Base-by-base conservation (phyloP, 1,284 basidiomycete species). In the Neotropicomus parvogracilis region DNA sequence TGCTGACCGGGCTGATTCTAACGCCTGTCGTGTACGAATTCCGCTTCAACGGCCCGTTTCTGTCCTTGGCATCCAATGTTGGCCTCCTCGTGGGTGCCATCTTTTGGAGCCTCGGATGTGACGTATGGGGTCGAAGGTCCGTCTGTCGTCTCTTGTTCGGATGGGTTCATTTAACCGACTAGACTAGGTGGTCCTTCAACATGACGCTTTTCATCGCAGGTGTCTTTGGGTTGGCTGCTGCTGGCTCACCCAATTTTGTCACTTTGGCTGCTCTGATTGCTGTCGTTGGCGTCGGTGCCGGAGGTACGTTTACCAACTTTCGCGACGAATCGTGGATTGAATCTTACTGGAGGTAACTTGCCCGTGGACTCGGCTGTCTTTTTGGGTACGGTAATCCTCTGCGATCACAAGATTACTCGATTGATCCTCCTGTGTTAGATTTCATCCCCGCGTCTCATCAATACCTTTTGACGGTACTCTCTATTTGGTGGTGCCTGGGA, bases 401-500 rank as follows among this genome's bases (percentile, higher is more conserved):
- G 5, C 21, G 35, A 26, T 7, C 29, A 6, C 6, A 9, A 28
- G 17, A 27, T 7, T 9, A 2, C 2, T 33, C 13, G 8, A n/a
- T 20, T 34, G 14, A 48, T 24, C 7, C n/a, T 41, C n/a, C 38
- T 3, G 2, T 31, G n/a, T 21, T 19, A 80, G 84, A 86, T 57
- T 83, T 84, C 46, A 62, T 85, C 1, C 85, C 85, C 0, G 78
- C 74, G 9, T 76, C 77, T 14, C 82, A 85, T 55, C 85, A 86
- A 51, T 86, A 83, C 54, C 73, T 86, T 9, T 66, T 87, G 16
- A 85, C 85, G 0, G 67, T 85, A 17, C 70, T 88, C 6, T 82
- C 82, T 0, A 78, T 85, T 19, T 88, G 80, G 81, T 88, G 84
- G 83, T 75, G 77, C 4, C 73, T 86, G 56, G 79, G 86, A 49